A percentile compares a stretch with the other conserved stretches of the same genome.
phyloP scores from a whole-genome alignment of 2,329 filamentous ascomycete genomes.

The Fusarium sp. region DNA sequence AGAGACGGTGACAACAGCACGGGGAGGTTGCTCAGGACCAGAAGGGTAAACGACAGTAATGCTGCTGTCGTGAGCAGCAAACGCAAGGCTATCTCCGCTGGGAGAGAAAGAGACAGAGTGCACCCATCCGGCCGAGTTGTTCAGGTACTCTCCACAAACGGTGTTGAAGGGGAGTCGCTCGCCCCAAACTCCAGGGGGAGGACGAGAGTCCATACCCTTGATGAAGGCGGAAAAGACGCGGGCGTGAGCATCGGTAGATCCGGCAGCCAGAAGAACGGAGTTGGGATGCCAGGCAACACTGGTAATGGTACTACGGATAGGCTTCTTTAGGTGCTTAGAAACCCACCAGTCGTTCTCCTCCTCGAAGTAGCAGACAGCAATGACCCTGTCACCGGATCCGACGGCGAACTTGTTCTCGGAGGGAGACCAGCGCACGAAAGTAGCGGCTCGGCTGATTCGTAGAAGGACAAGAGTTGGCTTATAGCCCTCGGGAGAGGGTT shows the following conservation, averaged over 20 bases:
- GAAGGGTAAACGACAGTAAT: conserved; percentile 96
- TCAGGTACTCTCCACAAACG: conserved; percentile 94
- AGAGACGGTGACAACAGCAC: conserved; percentile 88
- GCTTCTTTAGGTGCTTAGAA: conserved; percentile 99
- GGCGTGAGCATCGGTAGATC: conserved; percentile 96
- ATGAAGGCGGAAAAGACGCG: conserved; percentile 95
- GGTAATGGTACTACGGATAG: conserved; percentile 96
- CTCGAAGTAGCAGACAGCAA: conserved; percentile 98
- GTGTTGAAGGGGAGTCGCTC: conserved; percentile 98
- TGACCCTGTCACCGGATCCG: conserved; percentile 92
- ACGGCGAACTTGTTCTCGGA: conserved; percentile 98
- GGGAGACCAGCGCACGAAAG: conserved; percentile 96
- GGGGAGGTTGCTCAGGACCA: conserved; percentile 88
- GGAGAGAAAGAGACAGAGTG: conserved; percentile 95
- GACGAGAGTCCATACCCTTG: conserved; percentile 90
- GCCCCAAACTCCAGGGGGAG: conserved; percentile 90
- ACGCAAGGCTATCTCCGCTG: conserved; percentile 91
- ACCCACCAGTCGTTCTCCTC: conserved; percentile 99
- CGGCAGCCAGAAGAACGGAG: conserved; percentile 91
- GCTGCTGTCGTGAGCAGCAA: conserved; percentile 94
- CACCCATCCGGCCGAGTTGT: conserved; percentile 97
- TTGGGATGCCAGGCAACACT: conserved; percentile 97
- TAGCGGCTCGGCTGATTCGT: conserved; percentile 95
- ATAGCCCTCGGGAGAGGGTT: conserved; percentile 90
- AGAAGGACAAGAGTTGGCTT: conserved; percentile 97